phyloP scores from a whole-genome alignment of 768 basidiomycete genomes.

The Daedaleopsis sinensis region DNA sequence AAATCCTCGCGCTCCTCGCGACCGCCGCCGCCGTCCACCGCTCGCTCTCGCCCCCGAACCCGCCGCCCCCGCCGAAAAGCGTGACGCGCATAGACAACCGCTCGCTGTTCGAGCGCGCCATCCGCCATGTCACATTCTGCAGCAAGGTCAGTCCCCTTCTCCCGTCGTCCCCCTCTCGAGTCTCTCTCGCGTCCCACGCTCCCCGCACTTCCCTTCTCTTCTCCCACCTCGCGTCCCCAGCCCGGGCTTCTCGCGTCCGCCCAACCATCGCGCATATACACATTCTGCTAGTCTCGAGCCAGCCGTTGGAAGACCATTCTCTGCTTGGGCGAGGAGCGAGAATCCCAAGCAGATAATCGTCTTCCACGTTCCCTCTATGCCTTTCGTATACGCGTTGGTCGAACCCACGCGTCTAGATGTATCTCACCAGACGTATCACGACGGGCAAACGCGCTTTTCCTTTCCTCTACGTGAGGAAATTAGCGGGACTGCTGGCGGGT shows the following conservation, averaged over 20 bases:
- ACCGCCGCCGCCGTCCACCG: slow-evolving; percentile 25
- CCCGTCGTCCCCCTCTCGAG: not conserved
- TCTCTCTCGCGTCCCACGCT: not conserved
- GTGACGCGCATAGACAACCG: slow-evolving; percentile 17
- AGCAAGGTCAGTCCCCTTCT: slow-evolving; percentile 24
- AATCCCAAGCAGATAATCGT: too few relatives aligned
- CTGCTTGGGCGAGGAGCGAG: too few relatives aligned
- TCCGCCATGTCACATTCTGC: slow-evolving; percentile 30
- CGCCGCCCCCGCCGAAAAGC: slow-evolving; percentile 23
- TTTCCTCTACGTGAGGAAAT: too few relatives aligned
- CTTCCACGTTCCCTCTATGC: too few relatives aligned
- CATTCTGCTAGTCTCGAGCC: too few relatives aligned
- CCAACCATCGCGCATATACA: not conserved
- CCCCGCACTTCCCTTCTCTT: not conserved
- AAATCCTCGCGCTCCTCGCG: slow-evolving; percentile 24
- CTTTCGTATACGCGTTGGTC: too few relatives aligned
- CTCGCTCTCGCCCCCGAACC: slow-evolving; percentile 29
- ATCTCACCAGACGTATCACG: too few relatives aligned
- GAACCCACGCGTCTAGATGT: too few relatives aligned
- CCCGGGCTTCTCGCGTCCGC: not conserved
- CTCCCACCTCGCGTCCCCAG: not conserved
- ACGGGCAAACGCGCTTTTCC: too few relatives aligned
- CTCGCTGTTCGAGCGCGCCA: slow-evolving; percentile 28
- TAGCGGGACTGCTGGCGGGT: too few relatives aligned
- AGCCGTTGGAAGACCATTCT: too few relatives aligned